Evolutionary conservation across 495 filamentous ascomycete species (phyloP), one percentile per base, ranked within the genome.

Genomic region (Neurospora sp.): DNA sequence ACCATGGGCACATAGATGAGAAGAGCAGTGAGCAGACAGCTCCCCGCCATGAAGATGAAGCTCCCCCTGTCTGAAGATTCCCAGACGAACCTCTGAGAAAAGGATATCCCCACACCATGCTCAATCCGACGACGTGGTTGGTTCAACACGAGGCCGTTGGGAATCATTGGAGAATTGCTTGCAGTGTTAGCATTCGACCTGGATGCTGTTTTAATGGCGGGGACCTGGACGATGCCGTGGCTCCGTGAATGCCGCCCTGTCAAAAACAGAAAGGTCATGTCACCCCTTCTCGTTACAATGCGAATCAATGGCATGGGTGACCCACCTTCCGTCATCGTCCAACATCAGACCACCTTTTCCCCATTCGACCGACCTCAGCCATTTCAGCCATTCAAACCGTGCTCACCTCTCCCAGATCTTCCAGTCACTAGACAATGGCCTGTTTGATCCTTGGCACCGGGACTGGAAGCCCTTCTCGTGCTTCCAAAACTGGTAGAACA

Each of bases 301-400:
- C 54, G 28, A 66, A 66, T 59, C 28, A 34, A 66, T 9, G 15
- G 54, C 28, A 66, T 66, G 28, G 54, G 24, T 34, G 54, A 19
- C 54, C 54, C 28, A 34, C 54, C 28, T 54, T 39, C 70, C 73
- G 70, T 74, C 71, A 70, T 59, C 66, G 48, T 69, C 48, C 54
- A 42, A 73, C 69, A 77, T 77, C 75, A 77, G 75, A 74, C 75
- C 75, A 77, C 73, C 37, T 70, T 66, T 71, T 74, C 54, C 54
- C 54, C 28, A 59, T 34, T 66, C 13, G 31, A 15, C 31, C 54
- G 3, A 62, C 28, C 28, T 28, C 54, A 34, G 54, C 54, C 48
- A 59, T 59, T 59, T 62, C 24, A 62, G 13, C 54, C 28, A 66
- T 66, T 66, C 54, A 31, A 34, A 7, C 54, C 54, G 54, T 66